phyloP scores from a whole-genome alignment of 768 basidiomycete species.

The Psilocybe azurescens region DNA sequence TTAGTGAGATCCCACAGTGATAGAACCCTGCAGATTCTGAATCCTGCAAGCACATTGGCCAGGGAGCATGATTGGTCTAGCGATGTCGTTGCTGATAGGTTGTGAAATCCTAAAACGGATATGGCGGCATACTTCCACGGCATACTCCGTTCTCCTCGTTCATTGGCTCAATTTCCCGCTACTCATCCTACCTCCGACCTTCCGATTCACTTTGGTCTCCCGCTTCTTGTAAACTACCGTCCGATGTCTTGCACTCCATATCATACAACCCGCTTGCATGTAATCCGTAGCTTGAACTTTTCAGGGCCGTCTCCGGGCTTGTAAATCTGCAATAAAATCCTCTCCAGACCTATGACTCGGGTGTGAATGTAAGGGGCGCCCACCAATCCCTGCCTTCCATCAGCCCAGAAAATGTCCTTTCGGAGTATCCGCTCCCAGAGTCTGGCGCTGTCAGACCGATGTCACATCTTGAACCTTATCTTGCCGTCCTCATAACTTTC shows the following conservation, averaged over 20 bases:
- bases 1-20: constrained; percentile 27
- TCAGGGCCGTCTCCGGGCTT: not conserved
- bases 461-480: constrained; percentile 43
- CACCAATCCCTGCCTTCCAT: constrained; percentile 14
- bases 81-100: constrained; percentile 18
- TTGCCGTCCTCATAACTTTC: constrained; percentile 33
- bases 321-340: not conserved
- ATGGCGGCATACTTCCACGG: constrained; percentile 13
- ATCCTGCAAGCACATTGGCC: constrained; percentile 22
- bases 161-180: not conserved
- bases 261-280: constrained; percentile 2
- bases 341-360: not conserved
- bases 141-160: constrained; percentile 16
- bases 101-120: not conserved
- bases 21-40: constrained; percentile 26
- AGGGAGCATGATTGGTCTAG: constrained; percentile 18
- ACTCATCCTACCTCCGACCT: constrained; percentile 13
- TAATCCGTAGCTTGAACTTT: constrained; percentile 4
- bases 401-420: constrained; percentile 17
- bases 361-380: not conserved
- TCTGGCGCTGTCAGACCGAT: constrained; percentile 18
- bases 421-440: constrained; percentile 17
- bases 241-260: not conserved
- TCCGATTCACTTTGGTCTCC: constrained; percentile 4
- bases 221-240: constrained; percentile 3